Evolutionary conservation across 2,329 filamentous ascomycete genomes (phyloP), one percentile per base, ranked within the genome.

Genomic region (Coniochaeta hoffmannii): DNA sequence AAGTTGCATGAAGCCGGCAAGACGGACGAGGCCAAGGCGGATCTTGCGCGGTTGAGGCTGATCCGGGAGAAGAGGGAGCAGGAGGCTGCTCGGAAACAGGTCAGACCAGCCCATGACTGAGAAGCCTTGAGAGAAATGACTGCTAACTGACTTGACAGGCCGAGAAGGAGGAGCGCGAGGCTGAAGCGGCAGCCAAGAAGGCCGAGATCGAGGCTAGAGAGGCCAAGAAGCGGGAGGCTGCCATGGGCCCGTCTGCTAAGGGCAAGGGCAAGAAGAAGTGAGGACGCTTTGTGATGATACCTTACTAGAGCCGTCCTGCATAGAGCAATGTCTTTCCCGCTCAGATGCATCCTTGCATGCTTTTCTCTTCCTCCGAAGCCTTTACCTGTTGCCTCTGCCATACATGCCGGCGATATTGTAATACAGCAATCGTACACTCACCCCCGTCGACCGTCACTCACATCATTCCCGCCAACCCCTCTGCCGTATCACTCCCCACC

Each of bases 1-100:
- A 96, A 95, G 74, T 72, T 97, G 64, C 93, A 97, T 66, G 89
- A 91, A 56, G 88, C 91, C 67, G 93, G 93, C 66, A 97, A 97
- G 84, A 97, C 94, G 46, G 94, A 99, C 58, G 89, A 97, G 78
- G 92, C 93, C 50, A 88, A 90, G 69, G 87, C 89, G 5, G 94
- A 99, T 72, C 68, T 97, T 63, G 93, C 90, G 57, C 83, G 94
- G 55, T 74, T 99, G 66, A 85, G 78, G 70, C 69, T 93, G 57
- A 90, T 99, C 62, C 84, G 86, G 50, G 90, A 96, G 79, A 88
- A 90, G 75, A 83, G 94, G 60, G 92, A 89, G 65, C 86, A 87
- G 19, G 93, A 96, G 66, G 84, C 89, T 54, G 88, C 86, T 30
- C 78, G 90, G 64, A 92, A 93, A 78, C 83, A 89, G 76, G 93